Percentiles rank a stretch among this genome's conserved stretches.
phyloP scores from a whole-genome alignment of 192 early-diverging fungal species.

The Mortierella antarctica region DNA sequence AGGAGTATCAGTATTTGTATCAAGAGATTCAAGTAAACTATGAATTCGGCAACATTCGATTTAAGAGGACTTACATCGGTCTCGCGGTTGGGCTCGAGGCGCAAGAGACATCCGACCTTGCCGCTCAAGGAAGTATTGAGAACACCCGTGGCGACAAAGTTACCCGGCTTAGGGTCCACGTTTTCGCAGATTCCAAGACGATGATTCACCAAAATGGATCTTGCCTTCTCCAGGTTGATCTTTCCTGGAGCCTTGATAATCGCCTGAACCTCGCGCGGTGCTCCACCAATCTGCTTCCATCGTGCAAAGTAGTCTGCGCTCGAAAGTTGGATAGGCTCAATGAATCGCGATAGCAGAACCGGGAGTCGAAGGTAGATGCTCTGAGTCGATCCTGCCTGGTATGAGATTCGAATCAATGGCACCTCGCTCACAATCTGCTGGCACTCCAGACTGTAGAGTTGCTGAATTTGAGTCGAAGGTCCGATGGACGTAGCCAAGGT shows the following conservation, averaged over 20 bases:
- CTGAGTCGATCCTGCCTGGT: conserved; percentile 68
- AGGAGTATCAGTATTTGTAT: background rate
- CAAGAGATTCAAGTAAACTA: conserved; percentile 3
- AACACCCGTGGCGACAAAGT: conserved; percentile 91
- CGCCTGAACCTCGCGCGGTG: conserved; percentile 83
- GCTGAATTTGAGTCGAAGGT: conserved; percentile 80
- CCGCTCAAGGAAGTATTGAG: conserved; percentile 78
- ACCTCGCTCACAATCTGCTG: conserved; percentile 63
- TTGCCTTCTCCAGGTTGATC: conserved; percentile 65
- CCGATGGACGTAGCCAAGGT: conserved; percentile 69
- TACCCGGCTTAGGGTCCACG: conserved; percentile 90
- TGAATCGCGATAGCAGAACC: conserved; percentile 85
- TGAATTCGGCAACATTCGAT: background rate
- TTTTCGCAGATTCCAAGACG: conserved; percentile 81
- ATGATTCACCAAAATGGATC: conserved; percentile 71
- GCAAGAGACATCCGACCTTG: conserved; percentile 90
- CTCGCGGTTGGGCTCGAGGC: conserved; percentile 88
- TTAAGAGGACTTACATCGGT: conserved; percentile 71
- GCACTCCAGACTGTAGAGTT: conserved; percentile 86
- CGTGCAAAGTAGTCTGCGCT: conserved; percentile 86
- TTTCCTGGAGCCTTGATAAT: conserved; percentile 71
- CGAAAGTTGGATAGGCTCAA: conserved; percentile 82
- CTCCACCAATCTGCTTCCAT: conserved; percentile 96
- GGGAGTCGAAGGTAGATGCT: conserved; percentile 76
- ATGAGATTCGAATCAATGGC: conserved; percentile 78